These are phyloP conservation scores for Coleophoma crateriformis DNA, from an alignment of 2,329 filamentous ascomycete species.

Conservation along the genomic window DNA sequence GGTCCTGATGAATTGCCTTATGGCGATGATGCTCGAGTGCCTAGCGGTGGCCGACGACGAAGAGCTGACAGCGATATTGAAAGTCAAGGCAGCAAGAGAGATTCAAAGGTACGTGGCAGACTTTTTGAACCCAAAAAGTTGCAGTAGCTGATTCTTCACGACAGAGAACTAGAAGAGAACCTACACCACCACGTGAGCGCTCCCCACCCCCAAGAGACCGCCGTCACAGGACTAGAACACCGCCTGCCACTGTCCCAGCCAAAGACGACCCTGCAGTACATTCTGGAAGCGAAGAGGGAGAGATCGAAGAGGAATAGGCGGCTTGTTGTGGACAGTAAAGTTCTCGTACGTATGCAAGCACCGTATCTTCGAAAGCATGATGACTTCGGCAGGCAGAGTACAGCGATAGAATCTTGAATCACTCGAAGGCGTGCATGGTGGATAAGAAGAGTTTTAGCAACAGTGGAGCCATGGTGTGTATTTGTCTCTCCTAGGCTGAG, in stretches of 20 bases:
- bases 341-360: slow-evolving; percentile 29
- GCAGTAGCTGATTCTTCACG: not conserved
- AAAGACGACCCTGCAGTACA: slow-evolving; percentile 39
- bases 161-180: slow-evolving; percentile 54
- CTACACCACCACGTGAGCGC: slow-evolving; percentile 48
- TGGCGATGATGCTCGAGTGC: slow-evolving; percentile 57
- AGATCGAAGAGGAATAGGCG: slow-evolving; percentile 78
- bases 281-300: slow-evolving; percentile 93
- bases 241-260: slow-evolving; percentile 30
- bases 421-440: too few relatives aligned
- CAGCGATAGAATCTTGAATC: not conserved
- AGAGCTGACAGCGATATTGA: slow-evolving; percentile 75
- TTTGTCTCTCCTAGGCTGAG: slow-evolving; percentile 16
- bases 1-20: slow-evolving; percentile 88
- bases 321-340: slow-evolving; percentile 2
- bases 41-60: slow-evolving; percentile 63
- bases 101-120: slow-evolving; percentile 49
- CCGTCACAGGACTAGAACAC: slow-evolving; percentile 52
- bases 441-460: too few relatives aligned
- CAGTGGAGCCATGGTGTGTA: slow-evolving; percentile 17
- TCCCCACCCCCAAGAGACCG: slow-evolving; percentile 50
- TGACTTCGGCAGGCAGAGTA: slow-evolving; percentile 23
- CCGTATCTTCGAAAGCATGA: slow-evolving; percentile 21
- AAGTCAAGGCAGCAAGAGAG: slow-evolving; percentile 48
- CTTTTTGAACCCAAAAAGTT: not conserved